Evolutionary conservation across 2,329 filamentous ascomycete genomes (phyloP).

Genomic region (Xylaria sp.): DNA sequence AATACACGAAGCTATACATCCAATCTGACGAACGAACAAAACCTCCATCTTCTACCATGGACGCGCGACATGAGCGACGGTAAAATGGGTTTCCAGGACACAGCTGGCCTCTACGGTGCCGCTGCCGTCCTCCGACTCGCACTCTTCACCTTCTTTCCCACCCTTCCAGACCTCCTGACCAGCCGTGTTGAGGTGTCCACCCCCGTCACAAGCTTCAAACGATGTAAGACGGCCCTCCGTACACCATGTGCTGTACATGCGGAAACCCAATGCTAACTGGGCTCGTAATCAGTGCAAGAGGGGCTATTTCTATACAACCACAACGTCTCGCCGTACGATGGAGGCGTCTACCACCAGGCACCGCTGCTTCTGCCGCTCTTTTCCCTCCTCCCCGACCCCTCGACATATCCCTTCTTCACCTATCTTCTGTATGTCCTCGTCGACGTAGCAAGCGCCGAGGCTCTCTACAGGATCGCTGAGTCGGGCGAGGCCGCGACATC

Average conservation of each 20-base stretch:
- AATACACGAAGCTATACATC: neutral
- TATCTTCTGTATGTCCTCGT: conserved; percentile 82
- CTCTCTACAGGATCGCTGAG: conserved; percentile 80
- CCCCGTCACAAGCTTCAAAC: conserved; percentile 96
- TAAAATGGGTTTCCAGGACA: conserved; percentile 52
- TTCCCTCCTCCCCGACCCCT: conserved; percentile 80
- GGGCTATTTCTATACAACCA: conserved; percentile 95
- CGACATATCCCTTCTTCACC: conserved; percentile 75
- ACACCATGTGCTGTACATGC: neutral
- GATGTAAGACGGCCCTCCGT: conserved; percentile 69
- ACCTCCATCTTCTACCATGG: conserved; percentile 43
- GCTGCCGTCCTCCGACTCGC: conserved; percentile 82
- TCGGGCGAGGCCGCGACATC: conserved; percentile 82
- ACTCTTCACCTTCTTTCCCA: conserved; percentile 83
- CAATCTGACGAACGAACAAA: neutral
- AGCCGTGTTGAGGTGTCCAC: conserved; percentile 96
- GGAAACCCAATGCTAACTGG: neutral
- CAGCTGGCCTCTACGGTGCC: conserved; percentile 75
- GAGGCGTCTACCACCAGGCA: conserved; percentile 83
- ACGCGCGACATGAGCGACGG: conserved; percentile 46
- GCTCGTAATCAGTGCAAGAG: conserved; percentile 80
- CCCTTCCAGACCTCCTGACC: conserved; percentile 84
- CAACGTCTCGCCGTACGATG: conserved; percentile 96
- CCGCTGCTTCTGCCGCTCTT: conserved; percentile 92
- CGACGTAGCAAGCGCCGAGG: conserved; percentile 84